Percentiles rank a stretch among this genome's conserved stretches.
These are phyloP conservation scores for Puccinia triticina DNA, from an alignment of 1,284 basidiomycete genomes.

Conservation along the genomic window DNA sequence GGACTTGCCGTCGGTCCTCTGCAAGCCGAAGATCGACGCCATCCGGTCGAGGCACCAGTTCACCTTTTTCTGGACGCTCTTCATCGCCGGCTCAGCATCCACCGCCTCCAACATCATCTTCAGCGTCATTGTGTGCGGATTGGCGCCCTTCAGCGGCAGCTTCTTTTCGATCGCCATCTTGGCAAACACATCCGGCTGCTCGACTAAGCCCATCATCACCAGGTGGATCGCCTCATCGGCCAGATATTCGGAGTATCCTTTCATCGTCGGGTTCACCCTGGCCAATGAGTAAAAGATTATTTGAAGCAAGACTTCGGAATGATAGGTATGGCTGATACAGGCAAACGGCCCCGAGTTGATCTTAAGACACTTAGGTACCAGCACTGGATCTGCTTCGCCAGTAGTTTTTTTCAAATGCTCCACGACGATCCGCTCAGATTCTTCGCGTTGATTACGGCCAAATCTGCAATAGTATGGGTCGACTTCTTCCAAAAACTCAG, in stretches of 20 bases:
- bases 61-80: slow-evolving; percentile 70
- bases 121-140: slow-evolving; percentile 43
- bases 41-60: slow-evolving; percentile 75
- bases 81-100: slow-evolving; percentile 56
- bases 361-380: slow-evolving; percentile 72
- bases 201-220: slow-evolving; percentile 76
- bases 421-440: slow-evolving; percentile 80
- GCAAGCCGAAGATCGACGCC: slow-evolving; percentile 65
- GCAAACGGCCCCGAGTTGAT: slow-evolving; percentile 72
- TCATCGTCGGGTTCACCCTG: slow-evolving; percentile 63
- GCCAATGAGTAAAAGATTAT: slow-evolving; percentile 74
- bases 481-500: slow-evolving; percentile 80
- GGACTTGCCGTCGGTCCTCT: slow-evolving; percentile 58
- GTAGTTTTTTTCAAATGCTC: slow-evolving; percentile 70
- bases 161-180: slow-evolving; percentile 63
- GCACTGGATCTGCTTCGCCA: slow-evolving; percentile 67
- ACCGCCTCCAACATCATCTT: slow-evolving; percentile 47
- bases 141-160: slow-evolving; percentile 57
- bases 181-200: slow-evolving; percentile 70
- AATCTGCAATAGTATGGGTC: slow-evolving; percentile 97
- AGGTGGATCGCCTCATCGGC: slow-evolving; percentile 86
- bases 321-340: slow-evolving; percentile 67
- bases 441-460: slow-evolving; percentile 88
- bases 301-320: slow-evolving; percentile 71
- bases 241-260: slow-evolving; percentile 69